Conservation (phyloP, 148 eudicot genomes). For the Mesembryanthemum crystallinum region DNA sequence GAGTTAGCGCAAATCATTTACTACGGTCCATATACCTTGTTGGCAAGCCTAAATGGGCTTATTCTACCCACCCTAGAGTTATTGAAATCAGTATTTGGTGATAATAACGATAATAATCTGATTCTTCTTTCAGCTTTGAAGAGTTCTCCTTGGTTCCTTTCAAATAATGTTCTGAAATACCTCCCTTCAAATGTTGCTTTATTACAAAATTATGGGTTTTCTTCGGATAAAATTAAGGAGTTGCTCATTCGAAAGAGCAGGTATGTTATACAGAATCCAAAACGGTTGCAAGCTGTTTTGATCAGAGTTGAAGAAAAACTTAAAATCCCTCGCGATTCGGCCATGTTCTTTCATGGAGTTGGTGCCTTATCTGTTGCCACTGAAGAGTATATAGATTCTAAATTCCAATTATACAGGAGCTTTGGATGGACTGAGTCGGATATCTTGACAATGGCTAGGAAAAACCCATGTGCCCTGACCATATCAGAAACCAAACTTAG, state of each 20-base stretch:
- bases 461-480: constrained; percentile 16
- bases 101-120: background rate
- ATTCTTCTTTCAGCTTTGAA: constrained; percentile 14
- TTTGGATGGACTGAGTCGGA: constrained; percentile 34
- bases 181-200: constrained; percentile 17
- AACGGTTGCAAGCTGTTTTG: constrained; percentile 18
- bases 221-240: constrained; percentile 19
- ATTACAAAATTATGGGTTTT: constrained; percentile 26
- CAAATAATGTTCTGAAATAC: background rate
- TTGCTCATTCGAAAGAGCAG: constrained; percentile 17
- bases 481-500: constrained; percentile 25
- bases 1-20: constrained; percentile 21
- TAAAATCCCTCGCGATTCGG: constrained; percentile 27
- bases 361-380: background rate
- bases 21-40: background rate
- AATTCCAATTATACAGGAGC: constrained; percentile 22
- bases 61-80: constrained; percentile 25
- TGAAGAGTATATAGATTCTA: constrained; percentile 21
- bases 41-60: constrained; percentile 13
- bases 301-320: constrained; percentile 23
- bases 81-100: constrained; percentile 20
- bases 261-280: background rate
- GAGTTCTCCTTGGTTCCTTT: constrained; percentile 19
- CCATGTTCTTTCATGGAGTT: constrained; percentile 31
- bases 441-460: constrained; percentile 13